Percentiles rank a stretch among this genome's conserved stretches.
Conservation (phyloP, 371 early-diverging fungal genomes). For the Mortierella sp. region DNA sequence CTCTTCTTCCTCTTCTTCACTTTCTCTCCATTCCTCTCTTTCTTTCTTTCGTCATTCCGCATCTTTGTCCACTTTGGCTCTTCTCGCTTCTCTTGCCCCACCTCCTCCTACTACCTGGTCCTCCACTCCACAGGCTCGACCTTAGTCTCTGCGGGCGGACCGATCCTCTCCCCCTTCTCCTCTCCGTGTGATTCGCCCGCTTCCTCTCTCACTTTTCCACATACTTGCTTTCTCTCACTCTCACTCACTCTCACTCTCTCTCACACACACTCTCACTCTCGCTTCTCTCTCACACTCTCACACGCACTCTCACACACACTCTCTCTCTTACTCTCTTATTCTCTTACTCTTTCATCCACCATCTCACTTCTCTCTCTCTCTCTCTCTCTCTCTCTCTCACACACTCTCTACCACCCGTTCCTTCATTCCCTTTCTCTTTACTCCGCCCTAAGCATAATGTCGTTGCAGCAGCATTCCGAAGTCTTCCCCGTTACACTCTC, state of each 20-base stretch:
- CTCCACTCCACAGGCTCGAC: too few species aligned
- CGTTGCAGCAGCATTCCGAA: conserved; percentile 31
- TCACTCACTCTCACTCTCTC: neutral
- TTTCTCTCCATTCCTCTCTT: neutral
- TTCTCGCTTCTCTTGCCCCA: neutral
- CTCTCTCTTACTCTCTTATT: neutral
- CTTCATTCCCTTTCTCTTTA: neutral
- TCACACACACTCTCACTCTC: neutral
- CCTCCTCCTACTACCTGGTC: too few species aligned
- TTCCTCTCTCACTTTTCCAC: neutral
- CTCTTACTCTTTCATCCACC: neutral
- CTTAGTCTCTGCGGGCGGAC: too few species aligned
- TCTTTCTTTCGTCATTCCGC: too few species aligned
- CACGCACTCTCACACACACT: neutral
- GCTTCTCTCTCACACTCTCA: neutral
- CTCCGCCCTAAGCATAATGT: conserved; percentile 11
- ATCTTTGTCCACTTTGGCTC: too few species aligned
- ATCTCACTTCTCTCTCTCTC: neutral
- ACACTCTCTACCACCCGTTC: neutral
- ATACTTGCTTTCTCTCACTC: neutral
- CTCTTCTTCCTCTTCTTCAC: neutral
- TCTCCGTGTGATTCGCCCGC: neutral
- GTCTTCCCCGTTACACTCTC: conserved; percentile 19
- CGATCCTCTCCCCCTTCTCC: too few species aligned
- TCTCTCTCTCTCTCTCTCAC: neutral